Evolutionary conservation across 192 early-diverging fungal genomes (phyloP), one percentile per base, ranked within the genome.

Genomic region (Fimicolochytrium jonesii): DNA sequence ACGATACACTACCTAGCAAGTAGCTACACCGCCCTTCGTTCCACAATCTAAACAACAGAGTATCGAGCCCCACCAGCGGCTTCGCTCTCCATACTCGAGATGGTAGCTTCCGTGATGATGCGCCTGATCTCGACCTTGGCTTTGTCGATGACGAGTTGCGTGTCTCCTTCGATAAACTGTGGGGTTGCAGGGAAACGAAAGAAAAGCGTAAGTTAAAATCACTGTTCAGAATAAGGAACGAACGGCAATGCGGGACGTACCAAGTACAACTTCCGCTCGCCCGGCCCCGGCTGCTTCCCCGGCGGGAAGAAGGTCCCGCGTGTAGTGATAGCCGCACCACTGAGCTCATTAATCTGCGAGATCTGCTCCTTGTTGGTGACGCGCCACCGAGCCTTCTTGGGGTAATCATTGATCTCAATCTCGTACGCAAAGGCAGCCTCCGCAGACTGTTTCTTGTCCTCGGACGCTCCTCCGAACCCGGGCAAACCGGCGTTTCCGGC

Each of bases 351-450:
- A 53, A 99, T 94, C 75, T 90, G 88, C 20, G 86, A 84, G 52
- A 99, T 94, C 74, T 89, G 87, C 48, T 95, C 92, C 82, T 91
- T 93, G 72, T 93, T 94, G 6, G 93, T 99, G 31, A 97, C 95
- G 63, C 86, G 88, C 88, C 91, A 90, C 53, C 97, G 77, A 13
- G 97, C 95, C 77, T 92, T 92, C 66, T 92, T 87, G 32, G 94
- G 94, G 66, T 90, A 97, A 73, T 99, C 95, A 71, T 99, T 99
- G 72, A 99, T 97, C 64, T 91, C 90, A 67, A 99, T 88, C 75
- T 99, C 95, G 56, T 77, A 68, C 4, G 86, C 81, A 74, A 83
- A 91, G 28, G 73, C 66, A 1, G 78, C 67, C 39, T 76, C 78
- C 11, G 62, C 41, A 0, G 70, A 66, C 22, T 48, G 64, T 35